Evolutionary conservation across 2,329 filamentous ascomycete species (phyloP), one percentile per base, ranked within the genome.

Genomic region (Harringtonia aguacate): DNA sequence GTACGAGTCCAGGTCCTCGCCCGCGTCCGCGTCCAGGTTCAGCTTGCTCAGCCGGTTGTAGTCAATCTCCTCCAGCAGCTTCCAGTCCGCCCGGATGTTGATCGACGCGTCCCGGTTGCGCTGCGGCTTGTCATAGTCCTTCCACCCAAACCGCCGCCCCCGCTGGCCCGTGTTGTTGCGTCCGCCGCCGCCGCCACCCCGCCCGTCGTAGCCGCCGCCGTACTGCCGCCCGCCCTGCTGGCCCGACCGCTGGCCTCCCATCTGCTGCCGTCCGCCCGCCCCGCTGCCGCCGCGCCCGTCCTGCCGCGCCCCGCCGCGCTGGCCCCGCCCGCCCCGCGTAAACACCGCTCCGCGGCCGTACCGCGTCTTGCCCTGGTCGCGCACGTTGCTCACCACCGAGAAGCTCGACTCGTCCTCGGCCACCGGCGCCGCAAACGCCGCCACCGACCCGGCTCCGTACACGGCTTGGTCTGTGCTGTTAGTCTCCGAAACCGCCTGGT

Each of bases 91-190:
- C 68, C 94, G 94, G 66, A 97, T 88, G 69, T 90, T 90, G 60
- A 98, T 86, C 30, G 88, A 95, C 12, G 90, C 85, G 69, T 98
- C 92, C 48, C 92, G 86, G 68, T 94, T 95, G 58, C 92, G 83
- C 64, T 90, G 79, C 48, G 92, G 92, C 80, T 97, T 97, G 72
- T 98, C 92, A 62, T 88, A 95, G 63, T 98, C 92, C 69, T 92
- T 94, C 90, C 92, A 97, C 61, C 92, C 92, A 59, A 95, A 95
- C 55, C 92, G 81, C 54, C 92, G 83, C 41, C 86, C 85, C 48
- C 86, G 81, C 37, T 80, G 79, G 56, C 81, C 80, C 44, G 81
- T 74, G 43, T 75, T 78, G 48, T 75, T 73, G 46, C 87, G 77
- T 29, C 81, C 83, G 39, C 84, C 81, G 49, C 54, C 50, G 6